Percentiles rank a stretch among this genome's conserved stretches.
phyloP scores from a whole-genome alignment of 192 early-diverging fungal genomes.

The Podila epigama region DNA sequence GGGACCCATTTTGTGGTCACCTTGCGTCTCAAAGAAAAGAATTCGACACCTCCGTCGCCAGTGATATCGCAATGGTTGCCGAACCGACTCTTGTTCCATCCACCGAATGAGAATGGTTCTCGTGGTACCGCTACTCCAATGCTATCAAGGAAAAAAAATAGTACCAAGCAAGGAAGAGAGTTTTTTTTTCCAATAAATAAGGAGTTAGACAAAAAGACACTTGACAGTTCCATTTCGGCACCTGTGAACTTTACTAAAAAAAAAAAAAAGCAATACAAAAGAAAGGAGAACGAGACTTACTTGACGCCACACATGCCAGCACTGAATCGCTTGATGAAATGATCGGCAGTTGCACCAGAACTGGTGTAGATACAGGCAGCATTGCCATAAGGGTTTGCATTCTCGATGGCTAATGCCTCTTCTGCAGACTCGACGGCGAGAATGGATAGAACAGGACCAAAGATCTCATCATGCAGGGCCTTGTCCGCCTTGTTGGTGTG shows the following conservation, averaged over 20 bases:
- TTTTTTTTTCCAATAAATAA: background rate
- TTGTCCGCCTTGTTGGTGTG: slow-evolving; percentile 64
- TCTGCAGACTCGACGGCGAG: slow-evolving; percentile 60
- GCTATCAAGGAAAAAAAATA: background rate
- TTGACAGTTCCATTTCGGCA: background rate
- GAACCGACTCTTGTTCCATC: slow-evolving; percentile 72
- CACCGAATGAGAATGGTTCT: slow-evolving; percentile 87
- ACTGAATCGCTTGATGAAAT: slow-evolving; percentile 69
- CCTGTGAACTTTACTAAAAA: background rate
- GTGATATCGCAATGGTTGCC: slow-evolving; percentile 76
- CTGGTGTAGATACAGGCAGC: slow-evolving; percentile 77
- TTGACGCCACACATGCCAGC: slow-evolving; percentile 89
- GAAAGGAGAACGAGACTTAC: slow-evolving; percentile 12
- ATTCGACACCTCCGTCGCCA: slow-evolving; percentile 74
- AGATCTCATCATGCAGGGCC: slow-evolving; percentile 82
- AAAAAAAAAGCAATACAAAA: background rate
- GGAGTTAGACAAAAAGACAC: background rate
- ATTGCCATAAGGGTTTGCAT: slow-evolving; percentile 72
- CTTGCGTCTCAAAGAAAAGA: slow-evolving; percentile 77
- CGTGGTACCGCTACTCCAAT: slow-evolving; percentile 51
- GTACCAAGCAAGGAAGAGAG: background rate
- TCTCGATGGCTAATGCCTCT: slow-evolving; percentile 78
- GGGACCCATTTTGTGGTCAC: slow-evolving; percentile 82
- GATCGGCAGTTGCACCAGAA: slow-evolving; percentile 70
- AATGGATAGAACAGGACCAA: slow-evolving; percentile 82